These are phyloP conservation scores for Crithidia thermophila DNA, from an alignment of 208 protist species.

Conservation along the genomic window DNA sequence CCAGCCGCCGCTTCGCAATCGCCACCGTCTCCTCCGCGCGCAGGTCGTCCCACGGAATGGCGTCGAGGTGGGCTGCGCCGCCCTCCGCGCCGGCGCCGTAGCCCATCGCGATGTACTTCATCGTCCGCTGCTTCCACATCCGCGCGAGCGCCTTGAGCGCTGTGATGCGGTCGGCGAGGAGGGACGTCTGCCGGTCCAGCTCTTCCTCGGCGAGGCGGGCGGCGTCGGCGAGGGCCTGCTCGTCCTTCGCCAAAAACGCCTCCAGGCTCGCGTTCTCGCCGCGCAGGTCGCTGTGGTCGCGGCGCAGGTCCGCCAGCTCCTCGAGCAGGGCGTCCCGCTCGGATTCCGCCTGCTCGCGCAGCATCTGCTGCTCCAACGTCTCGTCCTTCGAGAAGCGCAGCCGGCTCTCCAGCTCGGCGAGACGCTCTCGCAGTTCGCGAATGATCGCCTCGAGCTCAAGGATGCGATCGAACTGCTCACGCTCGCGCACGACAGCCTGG, in stretches of 20 bases:
- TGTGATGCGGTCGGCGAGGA: conserved; percentile 41
- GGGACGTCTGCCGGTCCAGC: conserved; percentile 35
- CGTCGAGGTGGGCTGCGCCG: conserved; percentile 19
- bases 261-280: conserved; percentile 55
- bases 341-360: conserved; percentile 45
- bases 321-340: conserved; percentile 42
- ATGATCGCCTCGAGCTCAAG: conserved; percentile 54
- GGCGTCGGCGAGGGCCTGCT: conserved; percentile 58
- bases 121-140: conserved; percentile 78
- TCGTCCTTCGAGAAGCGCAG: conserved; percentile 66
- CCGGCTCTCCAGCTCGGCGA: conserved; percentile 57
- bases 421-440: conserved; percentile 49
- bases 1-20: conserved; percentile 48
- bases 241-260: conserved; percentile 39
- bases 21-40: conserved; percentile 46
- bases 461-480: conserved; percentile 54
- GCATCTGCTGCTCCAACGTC: conserved; percentile 54
- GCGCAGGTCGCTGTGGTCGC: conserved; percentile 42
- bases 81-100: conserved; percentile 34
- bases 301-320: conserved; percentile 37
- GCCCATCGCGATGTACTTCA: conserved; percentile 65
- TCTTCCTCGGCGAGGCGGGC: conserved; percentile 55
- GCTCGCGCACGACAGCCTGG: conserved; percentile 50
- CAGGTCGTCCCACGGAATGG: conserved; percentile 55
- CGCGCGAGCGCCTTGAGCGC: conserved; percentile 44